A percentile compares a stretch with the other conserved stretches of the same genome.
Conservation (phyloP, 768 basidiomycete genomes). For the Tylopilus vinaceipallidus region DNA sequence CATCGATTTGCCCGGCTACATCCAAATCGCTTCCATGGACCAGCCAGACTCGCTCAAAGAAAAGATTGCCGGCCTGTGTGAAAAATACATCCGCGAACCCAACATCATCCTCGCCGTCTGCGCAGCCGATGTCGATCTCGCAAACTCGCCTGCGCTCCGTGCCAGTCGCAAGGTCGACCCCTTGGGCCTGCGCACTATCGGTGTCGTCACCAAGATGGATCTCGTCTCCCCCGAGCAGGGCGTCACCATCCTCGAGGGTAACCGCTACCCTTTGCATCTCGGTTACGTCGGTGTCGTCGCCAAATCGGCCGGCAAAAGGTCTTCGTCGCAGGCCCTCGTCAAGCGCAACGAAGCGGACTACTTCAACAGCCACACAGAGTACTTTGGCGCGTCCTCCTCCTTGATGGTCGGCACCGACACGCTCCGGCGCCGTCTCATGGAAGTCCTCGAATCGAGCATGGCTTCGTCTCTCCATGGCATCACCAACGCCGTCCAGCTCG, state of each 20-base stretch:
- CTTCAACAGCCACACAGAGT: slow-evolving; percentile 59
- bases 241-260: slow-evolving; percentile 75
- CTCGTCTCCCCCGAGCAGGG: slow-evolving; percentile 86
- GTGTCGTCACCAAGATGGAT: slow-evolving; percentile 99
- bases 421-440: slow-evolving; percentile 88
- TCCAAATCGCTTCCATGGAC: slow-evolving; percentile 92
- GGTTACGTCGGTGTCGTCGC: slow-evolving; percentile 97
- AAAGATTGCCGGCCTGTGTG: slow-evolving; percentile 86
- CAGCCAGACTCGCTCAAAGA: slow-evolving; percentile 94
- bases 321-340: slow-evolving; percentile 49
- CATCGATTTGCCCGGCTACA: slow-evolving; percentile 96
- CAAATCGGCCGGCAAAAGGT: slow-evolving; percentile 64
- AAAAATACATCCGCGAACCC: slow-evolving; percentile 98
- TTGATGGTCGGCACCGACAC: slow-evolving; percentile 92
- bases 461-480: slow-evolving; percentile 93
- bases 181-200: slow-evolving; percentile 91
- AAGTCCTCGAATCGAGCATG: slow-evolving; percentile 97
- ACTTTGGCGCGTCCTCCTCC: slow-evolving; percentile 59
- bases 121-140: slow-evolving; percentile 96
- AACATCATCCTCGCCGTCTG: slow-evolving; percentile 99
- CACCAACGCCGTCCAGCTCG: slow-evolving; percentile 94
- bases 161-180: slow-evolving; percentile 95
- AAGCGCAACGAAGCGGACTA: slow-evolving; percentile 63
- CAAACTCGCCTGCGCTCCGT: slow-evolving; percentile 93
- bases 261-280: slow-evolving; percentile 94